These are phyloP conservation scores for Hymenotorrendiella dingleyae DNA, from an alignment of 2,329 filamentous ascomycete genomes.

Conservation along the genomic window DNA sequence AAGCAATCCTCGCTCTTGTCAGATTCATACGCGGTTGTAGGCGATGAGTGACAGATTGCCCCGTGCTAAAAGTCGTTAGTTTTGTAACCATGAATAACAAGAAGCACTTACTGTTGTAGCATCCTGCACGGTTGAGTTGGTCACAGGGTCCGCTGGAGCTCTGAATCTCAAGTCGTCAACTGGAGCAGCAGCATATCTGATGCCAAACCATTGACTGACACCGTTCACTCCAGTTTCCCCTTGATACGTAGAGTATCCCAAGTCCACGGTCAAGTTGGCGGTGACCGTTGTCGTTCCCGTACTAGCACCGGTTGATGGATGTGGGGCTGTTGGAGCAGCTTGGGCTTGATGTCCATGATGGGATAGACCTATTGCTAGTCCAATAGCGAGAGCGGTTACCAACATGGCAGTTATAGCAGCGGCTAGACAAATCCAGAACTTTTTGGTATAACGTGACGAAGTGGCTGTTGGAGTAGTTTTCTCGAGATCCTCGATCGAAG, in stretches of 20 bases:
- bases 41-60: slow-evolving; percentile 20
- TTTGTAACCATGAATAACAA: neutral
- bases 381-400: neutral
- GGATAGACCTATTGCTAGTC: neutral
- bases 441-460: too few species aligned
- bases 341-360: neutral
- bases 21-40: slow-evolving; percentile 21
- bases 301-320: too few species aligned
- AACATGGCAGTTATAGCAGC: neutral
- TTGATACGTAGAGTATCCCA: slow-evolving; percentile 61
- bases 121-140: slow-evolving; percentile 14
- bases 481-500: too few species aligned
- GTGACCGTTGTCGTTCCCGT: too few species aligned
- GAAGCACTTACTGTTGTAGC: slow-evolving; percentile 24
- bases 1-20: slow-evolving; percentile 60
- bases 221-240: slow-evolving; percentile 50
- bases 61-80: slow-evolving; percentile 20
- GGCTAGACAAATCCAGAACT: neutral
- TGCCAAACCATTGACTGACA: slow-evolving; percentile 66
- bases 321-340: too few species aligned
- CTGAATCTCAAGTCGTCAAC: slow-evolving; percentile 59
- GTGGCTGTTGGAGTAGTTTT: too few species aligned
- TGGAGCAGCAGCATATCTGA: slow-evolving; percentile 68
- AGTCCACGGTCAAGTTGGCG: slow-evolving; percentile 39
- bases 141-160: slow-evolving; percentile 57